phyloP scores from a whole-genome alignment of 202 grass and related monocot genomes.

The Schoenoplectus tabernaemontani region DNA sequence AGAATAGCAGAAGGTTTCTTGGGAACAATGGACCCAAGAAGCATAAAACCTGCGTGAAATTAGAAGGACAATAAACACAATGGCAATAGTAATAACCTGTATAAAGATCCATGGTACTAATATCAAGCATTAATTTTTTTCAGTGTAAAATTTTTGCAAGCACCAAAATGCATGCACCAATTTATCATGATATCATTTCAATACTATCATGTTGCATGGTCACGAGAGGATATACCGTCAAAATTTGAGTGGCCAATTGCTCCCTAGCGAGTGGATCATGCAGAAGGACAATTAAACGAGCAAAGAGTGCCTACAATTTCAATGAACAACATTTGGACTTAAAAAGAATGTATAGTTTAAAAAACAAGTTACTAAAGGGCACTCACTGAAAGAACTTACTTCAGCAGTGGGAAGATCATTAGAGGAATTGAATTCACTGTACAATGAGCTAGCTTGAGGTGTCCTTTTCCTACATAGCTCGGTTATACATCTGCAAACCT shows the following conservation, averaged over 20 bases:
- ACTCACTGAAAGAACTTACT: constrained; percentile 41
- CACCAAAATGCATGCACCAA: constrained; percentile 14
- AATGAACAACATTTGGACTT: not conserved
- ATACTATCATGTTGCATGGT: not conserved
- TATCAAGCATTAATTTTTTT: not conserved
- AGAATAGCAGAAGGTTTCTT: constrained; percentile 80
- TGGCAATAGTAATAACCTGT: not conserved
- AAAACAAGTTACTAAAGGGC: constrained; percentile 14
- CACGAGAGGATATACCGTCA: constrained; percentile 60
- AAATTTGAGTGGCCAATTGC: constrained; percentile 72
- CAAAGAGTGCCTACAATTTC: constrained; percentile 79
- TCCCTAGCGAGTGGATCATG: constrained; percentile 92
- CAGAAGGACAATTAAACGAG: constrained; percentile 90
- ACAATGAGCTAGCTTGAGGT: constrained; percentile 47
- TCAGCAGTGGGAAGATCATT: constrained; percentile 73
- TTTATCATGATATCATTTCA: constrained; percentile 8
- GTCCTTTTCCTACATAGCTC: constrained; percentile 78
- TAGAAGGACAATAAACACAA: not conserved
- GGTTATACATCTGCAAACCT: constrained; percentile 99
- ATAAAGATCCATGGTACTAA: not conserved
- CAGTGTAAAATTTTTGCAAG: not conserved
- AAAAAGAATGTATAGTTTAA: not conserved
- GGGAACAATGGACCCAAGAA: constrained; percentile 85
- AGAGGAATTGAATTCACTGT: constrained; percentile 61
- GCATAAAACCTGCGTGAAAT: constrained; percentile 61